These are phyloP conservation scores for Breviolum minutum DNA, from an alignment of 73 alveolate species.

Conservation along the genomic window DNA sequence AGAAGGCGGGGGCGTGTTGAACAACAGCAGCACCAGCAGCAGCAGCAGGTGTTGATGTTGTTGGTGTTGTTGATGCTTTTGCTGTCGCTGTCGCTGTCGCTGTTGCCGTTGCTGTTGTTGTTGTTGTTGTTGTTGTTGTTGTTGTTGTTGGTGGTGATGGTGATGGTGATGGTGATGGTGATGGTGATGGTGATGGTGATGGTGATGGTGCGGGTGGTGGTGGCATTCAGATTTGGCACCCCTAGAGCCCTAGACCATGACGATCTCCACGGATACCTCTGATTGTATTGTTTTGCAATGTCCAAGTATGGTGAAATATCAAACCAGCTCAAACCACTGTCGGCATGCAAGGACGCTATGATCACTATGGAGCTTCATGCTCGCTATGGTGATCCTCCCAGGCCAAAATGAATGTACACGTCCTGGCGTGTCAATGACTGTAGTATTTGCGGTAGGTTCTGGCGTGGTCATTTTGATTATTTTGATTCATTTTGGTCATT, in stretches of 20 bases:
- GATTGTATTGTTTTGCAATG: not conserved
- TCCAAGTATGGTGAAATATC: not conserved
- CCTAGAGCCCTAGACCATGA: too few relatives aligned
- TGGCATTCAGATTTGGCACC: too few relatives aligned
- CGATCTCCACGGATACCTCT: too few relatives aligned
- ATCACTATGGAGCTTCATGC: conserved; percentile 81
- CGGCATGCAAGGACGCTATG: conserved; percentile 52
- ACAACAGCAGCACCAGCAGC: too few relatives aligned
- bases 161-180: too few relatives aligned
- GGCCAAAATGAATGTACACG: conserved; percentile 3
- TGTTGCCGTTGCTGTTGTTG: not conserved
- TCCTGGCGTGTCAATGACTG: not conserved
- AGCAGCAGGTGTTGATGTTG: too few relatives aligned
- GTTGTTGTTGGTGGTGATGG: not conserved
- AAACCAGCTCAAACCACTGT: not conserved
- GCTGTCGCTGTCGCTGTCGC: not conserved
- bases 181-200: too few relatives aligned
- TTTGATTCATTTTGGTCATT: not conserved
- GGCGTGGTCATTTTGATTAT: not conserved
- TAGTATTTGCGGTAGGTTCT: not conserved
- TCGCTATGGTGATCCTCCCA: conserved; percentile 84
- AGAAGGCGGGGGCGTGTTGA: too few relatives aligned
- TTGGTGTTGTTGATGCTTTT: not conserved
- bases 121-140: not conserved
- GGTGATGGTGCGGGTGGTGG: too few relatives aligned